A percentile compares a stretch with the other conserved stretches of the same genome.
Evolutionary conservation across 2,329 filamentous ascomycete genomes (phyloP).

Genomic region (Aspergillus tanneri): DNA sequence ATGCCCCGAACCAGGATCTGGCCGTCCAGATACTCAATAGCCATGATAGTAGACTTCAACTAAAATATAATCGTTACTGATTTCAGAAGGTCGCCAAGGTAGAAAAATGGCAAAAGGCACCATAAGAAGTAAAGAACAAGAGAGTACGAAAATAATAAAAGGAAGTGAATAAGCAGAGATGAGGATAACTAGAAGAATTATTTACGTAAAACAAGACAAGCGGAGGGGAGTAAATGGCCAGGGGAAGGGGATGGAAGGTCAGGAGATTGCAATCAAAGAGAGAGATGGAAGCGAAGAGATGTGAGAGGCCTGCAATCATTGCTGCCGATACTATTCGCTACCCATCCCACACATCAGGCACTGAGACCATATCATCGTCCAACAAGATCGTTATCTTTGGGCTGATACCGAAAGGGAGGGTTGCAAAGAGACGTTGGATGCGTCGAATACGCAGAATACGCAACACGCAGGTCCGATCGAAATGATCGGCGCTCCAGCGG

Average conservation of each 20-base stretch:
- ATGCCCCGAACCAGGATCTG: slow-evolving; percentile 24
- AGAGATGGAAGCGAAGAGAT: neutral
- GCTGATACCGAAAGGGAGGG: slow-evolving; percentile 1
- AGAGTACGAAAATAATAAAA: neutral
- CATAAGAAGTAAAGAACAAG: neutral
- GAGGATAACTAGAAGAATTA: neutral
- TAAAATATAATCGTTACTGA: too few relatives aligned
- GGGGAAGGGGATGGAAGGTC: neutral
- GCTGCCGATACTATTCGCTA: too few relatives aligned
- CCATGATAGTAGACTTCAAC: slow-evolving; percentile 24
- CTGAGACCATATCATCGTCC: too few relatives aligned
- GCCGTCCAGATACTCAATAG: slow-evolving; percentile 22
- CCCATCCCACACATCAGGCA: too few relatives aligned
- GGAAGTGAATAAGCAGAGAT: neutral
- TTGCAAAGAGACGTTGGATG: neutral
- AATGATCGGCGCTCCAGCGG: neutral
- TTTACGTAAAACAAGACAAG: too few relatives aligned
- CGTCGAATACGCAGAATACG: slow-evolving; percentile 13
- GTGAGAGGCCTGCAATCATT: neutral
- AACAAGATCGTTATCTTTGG: too few relatives aligned
- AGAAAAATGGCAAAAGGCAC: too few relatives aligned
- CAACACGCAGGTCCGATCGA: neutral
- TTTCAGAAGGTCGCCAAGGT: too few relatives aligned
- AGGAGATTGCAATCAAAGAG: neutral
- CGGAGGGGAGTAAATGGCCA: neutral